A percentile compares a stretch with the other conserved stretches of the same genome.
Conservation (phyloP, 2,329 filamentous ascomycete species). For the Claviceps sp. region DNA sequence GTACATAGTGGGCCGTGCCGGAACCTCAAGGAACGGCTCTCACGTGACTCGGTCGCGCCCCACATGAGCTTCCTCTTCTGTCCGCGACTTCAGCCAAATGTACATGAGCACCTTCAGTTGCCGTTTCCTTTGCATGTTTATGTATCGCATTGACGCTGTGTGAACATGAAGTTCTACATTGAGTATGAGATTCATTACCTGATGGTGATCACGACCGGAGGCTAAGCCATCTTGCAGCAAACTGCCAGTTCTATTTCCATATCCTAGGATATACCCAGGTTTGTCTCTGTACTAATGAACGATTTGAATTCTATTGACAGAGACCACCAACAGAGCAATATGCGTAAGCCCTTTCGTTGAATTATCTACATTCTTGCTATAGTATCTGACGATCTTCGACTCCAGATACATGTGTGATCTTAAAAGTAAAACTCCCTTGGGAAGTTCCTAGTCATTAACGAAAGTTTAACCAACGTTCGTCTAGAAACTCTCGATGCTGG, state of each 20-base stretch:
- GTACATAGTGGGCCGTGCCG: too few relatives aligned
- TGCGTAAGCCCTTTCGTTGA: constrained; percentile 26
- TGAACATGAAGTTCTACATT: constrained; percentile 38
- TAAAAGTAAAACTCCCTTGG: constrained; percentile 28
- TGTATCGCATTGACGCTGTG: neutral
- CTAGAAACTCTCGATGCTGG: constrained; percentile 73
- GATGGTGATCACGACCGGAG: neutral
- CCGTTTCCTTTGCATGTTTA: neutral
- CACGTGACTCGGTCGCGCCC: neutral
- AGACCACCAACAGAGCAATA: constrained; percentile 32
- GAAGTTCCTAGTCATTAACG: neutral
- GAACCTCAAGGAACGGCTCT: too few relatives aligned
- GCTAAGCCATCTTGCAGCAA: constrained; percentile 28
- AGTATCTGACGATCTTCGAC: neutral
- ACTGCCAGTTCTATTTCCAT: constrained; percentile 43
- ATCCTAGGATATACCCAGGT: constrained; percentile 46
- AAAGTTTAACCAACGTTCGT: neutral
- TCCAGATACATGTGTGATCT: constrained; percentile 44
- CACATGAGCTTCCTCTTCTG: neutral
- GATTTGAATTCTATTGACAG: neutral
- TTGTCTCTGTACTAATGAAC: constrained; percentile 9
- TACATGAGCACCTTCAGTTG: neutral
- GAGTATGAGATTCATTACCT: constrained; percentile 22
- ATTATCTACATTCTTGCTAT: neutral
- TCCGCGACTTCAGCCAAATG: neutral